Conservation (phyloP, 2,329 filamentous ascomycete species). For the Fusarium kyushuense region DNA sequence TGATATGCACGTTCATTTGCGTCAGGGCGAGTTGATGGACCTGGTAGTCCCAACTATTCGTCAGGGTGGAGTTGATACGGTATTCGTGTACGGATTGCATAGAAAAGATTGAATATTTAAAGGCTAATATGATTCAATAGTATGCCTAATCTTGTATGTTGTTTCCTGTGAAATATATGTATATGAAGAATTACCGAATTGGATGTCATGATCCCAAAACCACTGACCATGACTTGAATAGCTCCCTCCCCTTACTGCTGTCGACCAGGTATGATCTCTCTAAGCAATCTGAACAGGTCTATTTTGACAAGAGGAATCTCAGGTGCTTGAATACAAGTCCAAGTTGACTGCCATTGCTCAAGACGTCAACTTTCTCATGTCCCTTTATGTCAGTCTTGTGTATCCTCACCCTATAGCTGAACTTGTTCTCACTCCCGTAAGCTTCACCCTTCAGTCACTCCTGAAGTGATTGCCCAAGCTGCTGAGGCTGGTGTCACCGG, state of each 20-base stretch:
- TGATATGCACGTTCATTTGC: constrained; percentile 78
- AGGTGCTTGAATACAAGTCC: constrained; percentile 75
- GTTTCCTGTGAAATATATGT: constrained; percentile 6
- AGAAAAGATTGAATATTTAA: constrained; percentile 25
- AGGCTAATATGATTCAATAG: constrained; percentile 41
- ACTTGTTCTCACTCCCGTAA: constrained; percentile 34
- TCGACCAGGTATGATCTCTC: constrained; percentile 31
- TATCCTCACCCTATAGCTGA: not conserved
- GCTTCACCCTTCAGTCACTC: constrained; percentile 72
- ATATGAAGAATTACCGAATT: not conserved
- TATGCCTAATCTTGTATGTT: constrained; percentile 71
- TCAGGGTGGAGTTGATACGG: constrained; percentile 73
- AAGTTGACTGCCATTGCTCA: constrained; percentile 70
- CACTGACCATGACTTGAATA: constrained; percentile 14
- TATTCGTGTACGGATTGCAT: constrained; percentile 61
- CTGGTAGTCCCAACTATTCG: constrained; percentile 64
- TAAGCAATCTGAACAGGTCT: too few species aligned
- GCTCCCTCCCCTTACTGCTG: constrained; percentile 39
- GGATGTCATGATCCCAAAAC: not conserved
- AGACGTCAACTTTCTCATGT: constrained; percentile 78
- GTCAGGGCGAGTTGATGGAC: constrained; percentile 74
- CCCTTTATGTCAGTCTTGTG: constrained; percentile 66
- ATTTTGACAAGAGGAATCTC: not conserved
- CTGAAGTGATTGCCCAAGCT: constrained; percentile 78
- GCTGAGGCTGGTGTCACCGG: constrained; percentile 77